Evolutionary conservation across 441 rosid genomes (phyloP), one percentile per base, ranked within the genome.

Genomic region (Erodium texanum): DNA sequence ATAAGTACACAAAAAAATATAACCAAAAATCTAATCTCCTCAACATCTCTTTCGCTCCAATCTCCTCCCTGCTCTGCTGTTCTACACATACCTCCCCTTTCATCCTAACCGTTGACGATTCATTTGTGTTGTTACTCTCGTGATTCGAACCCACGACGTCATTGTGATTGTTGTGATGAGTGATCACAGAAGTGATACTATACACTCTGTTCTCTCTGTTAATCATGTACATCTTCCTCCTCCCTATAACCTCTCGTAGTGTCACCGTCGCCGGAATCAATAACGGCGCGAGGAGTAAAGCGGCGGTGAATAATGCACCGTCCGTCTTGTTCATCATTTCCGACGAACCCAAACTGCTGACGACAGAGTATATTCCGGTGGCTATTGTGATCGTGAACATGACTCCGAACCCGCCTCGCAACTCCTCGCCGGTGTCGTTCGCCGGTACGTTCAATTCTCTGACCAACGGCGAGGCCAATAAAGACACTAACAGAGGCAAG

Each of bases 1-100:
- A 77, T 56, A 90, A 74, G 76, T 93, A 93, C 22, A 86, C 75
- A 18, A 79, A 74, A 52, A 89, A 90, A 71, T 87, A 90, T 68
- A 87, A 67, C 97, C 96, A 90, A 68, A 93, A 93, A 10, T 87
- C 84, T 0, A 85, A 56, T 70, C 84, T 86, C 43, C 34, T 78
- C 15, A 89, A 1, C 92, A 90, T 82, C 70, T 27, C 23, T 70
- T 74, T 80, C 75, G 74, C 86, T 48, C 90, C 93, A 14, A 89
- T 76, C 50, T 89, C 98, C 79, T 90, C 98, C 43, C 71, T 79
- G 2, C 48, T 41, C 0, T 41, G 48, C 48, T 50, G 16, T 6
- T 2, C 18, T 10, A 15, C 58, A 50, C 20, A 15, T 15, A 3
- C 19, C 18, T 50, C 58, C 54, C 14, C 54, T 12, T 45, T 45